A percentile compares a stretch with the other conserved stretches of the same genome.
Evolutionary conservation across 345 rosid species (phyloP).

Genomic region (Aethionema arabicum): DNA sequence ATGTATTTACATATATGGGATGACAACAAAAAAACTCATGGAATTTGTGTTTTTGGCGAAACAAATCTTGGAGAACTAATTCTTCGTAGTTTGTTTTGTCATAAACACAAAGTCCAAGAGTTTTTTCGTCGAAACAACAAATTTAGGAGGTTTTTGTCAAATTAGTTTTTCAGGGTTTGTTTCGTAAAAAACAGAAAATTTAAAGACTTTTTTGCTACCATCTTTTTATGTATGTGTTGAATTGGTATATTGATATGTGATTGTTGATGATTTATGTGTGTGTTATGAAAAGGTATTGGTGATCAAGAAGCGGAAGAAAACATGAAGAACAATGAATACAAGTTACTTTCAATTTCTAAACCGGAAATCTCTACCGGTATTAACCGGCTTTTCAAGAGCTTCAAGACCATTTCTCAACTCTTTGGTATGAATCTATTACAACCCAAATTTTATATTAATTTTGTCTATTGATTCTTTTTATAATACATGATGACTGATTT

Average conservation of each 20-base stretch:
- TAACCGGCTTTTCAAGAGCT: slow-evolving; percentile 56
- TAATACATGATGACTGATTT: not conserved
- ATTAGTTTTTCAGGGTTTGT: too few relatives aligned
- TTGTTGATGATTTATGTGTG: not conserved
- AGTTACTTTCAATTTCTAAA: slow-evolving; percentile 43
- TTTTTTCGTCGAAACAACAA: too few relatives aligned
- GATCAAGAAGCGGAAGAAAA: slow-evolving; percentile 51
- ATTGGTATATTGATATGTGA: not conserved
- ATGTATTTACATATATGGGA: too few relatives aligned
- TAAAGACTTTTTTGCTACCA: too few relatives aligned
- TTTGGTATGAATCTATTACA: slow-evolving; percentile 44
- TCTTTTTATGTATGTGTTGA: not conserved
- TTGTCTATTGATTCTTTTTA: not conserved
- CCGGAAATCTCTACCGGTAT: slow-evolving; percentile 59
- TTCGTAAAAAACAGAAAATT: too few relatives aligned
- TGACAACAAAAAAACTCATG: too few relatives aligned
- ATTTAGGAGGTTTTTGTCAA: too few relatives aligned
- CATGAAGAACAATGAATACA: slow-evolving; percentile 44
- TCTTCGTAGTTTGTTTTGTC: too few relatives aligned
- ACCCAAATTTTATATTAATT: too few relatives aligned
- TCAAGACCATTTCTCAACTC: slow-evolving; percentile 62
- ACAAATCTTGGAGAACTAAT: too few relatives aligned
- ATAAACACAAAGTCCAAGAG: too few relatives aligned
- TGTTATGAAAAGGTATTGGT: slow-evolving; percentile 30
- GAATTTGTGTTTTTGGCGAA: too few relatives aligned